phyloP scores from a whole-genome alignment of 2,329 filamentous ascomycete genomes.

The Sphaerulina vaccinii region DNA sequence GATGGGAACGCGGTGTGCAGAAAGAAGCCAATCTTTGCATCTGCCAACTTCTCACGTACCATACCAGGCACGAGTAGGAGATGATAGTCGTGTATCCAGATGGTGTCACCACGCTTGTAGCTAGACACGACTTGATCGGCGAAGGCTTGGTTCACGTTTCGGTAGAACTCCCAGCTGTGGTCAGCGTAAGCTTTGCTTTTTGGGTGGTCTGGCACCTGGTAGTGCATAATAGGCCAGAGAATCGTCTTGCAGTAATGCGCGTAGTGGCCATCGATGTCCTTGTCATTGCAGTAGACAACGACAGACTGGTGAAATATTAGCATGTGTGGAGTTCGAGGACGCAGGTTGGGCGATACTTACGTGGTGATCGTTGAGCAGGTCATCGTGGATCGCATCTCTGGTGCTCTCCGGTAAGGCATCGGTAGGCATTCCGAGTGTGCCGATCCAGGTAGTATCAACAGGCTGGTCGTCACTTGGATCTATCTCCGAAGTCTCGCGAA shows the following conservation, averaged over 20 bases:
- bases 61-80: constrained; percentile 83
- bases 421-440: constrained; percentile 89
- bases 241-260: constrained; percentile 97
- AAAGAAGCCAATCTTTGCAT: constrained; percentile 95
- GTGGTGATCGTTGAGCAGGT: constrained; percentile 65
- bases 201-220: constrained; percentile 95
- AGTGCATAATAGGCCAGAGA: constrained; percentile 96
- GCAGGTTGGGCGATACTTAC: neutral
- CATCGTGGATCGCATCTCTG: constrained; percentile 80
- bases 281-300: constrained; percentile 82
- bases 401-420: constrained; percentile 75
- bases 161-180: constrained; percentile 82
- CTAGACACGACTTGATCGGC: constrained; percentile 85
- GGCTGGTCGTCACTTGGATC: constrained; percentile 58
- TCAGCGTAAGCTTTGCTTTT: constrained; percentile 98
- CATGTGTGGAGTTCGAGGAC: neutral
- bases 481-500: constrained; percentile 64
- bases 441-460: constrained; percentile 82
- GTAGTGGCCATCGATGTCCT: constrained; percentile 92
- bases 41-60: constrained; percentile 84
- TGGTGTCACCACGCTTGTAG: constrained; percentile 88
- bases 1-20: constrained; percentile 93
- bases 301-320: constrained; percentile 63
- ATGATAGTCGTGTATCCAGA: constrained; percentile 97
- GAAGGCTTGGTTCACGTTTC: constrained; percentile 88